Conservation (phyloP, 2,329 filamentous ascomycete genomes). For the Esteya vermicola region DNA sequence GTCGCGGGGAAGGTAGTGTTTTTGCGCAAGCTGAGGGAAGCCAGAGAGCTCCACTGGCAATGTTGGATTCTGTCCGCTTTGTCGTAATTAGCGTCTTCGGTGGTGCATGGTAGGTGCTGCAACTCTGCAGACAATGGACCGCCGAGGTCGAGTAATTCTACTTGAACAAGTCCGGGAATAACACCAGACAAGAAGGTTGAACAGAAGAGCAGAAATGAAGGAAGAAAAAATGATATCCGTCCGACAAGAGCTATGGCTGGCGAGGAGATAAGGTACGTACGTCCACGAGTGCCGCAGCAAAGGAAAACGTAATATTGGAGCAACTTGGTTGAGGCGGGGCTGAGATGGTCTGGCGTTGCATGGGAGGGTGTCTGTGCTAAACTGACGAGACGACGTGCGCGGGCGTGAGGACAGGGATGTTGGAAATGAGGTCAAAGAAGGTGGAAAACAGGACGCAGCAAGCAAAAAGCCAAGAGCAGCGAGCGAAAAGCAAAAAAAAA, state of each 20-base stretch:
- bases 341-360: neutral
- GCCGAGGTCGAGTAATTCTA: too few relatives aligned
- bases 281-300: too few relatives aligned
- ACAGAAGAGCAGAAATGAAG: too few relatives aligned
- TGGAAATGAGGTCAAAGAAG: neutral
- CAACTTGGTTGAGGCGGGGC: too few relatives aligned
- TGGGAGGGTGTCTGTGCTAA: neutral
- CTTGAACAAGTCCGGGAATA: too few relatives aligned
- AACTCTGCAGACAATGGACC: neutral
- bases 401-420: neutral
- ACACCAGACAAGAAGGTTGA: too few relatives aligned
- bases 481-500: too few relatives aligned
- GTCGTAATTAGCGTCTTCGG: constrained; percentile 1
- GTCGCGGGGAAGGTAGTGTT: constrained; percentile 2
- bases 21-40: constrained; percentile 2
- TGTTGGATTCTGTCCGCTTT: neutral
- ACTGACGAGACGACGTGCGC: neutral
- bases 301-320: too few relatives aligned
- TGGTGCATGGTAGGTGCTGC: neutral
- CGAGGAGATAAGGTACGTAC: too few relatives aligned
- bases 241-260: neutral
- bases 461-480: too few relatives aligned
- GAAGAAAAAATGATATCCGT: too few relatives aligned
- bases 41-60: neutral
- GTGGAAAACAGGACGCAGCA: neutral